phyloP scores from a whole-genome alignment of 345 rosid genomes.

The Arabidopsis arenosa region DNA sequence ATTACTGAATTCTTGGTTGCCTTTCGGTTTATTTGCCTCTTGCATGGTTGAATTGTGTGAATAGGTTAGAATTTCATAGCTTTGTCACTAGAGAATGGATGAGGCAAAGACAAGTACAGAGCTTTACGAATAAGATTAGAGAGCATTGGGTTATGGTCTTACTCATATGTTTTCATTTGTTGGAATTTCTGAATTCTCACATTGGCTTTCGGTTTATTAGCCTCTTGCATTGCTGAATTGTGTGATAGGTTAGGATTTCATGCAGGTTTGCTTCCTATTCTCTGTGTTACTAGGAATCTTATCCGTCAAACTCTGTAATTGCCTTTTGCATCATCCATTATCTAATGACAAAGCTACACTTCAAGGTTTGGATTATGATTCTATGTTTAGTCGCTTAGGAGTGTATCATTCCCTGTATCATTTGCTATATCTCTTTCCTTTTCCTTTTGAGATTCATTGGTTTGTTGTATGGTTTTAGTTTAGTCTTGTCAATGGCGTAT shows the following conservation, averaged over 20 bases:
- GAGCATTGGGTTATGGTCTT: background rate
- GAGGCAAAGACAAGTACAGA: too few species aligned
- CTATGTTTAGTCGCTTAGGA: slow-evolving; percentile 1
- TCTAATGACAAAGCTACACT: too few species aligned
- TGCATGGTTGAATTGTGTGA: too few species aligned
- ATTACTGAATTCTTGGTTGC: background rate
- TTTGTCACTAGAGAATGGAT: too few species aligned
- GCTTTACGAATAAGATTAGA: background rate
- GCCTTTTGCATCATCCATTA: too few species aligned
- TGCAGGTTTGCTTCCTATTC: slow-evolving; percentile 60
- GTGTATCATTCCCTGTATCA: background rate
- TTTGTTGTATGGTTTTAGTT: background rate
- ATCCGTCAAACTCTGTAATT: too few species aligned
- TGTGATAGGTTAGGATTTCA: slow-evolving; percentile 49
- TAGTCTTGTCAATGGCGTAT: background rate
- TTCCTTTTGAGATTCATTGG: background rate
- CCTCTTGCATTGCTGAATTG: too few species aligned
- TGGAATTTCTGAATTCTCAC: background rate
- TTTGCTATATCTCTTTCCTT: background rate
- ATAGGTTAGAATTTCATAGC: slow-evolving; percentile 54
- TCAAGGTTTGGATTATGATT: background rate
- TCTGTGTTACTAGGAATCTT: background rate
- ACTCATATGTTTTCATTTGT: background rate
- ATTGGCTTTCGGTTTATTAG: too few species aligned
- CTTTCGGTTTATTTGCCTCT: too few species aligned